Conservation (phyloP, 2,329 filamentous ascomycete species). For the Ophiosphaerella korrae region DNA sequence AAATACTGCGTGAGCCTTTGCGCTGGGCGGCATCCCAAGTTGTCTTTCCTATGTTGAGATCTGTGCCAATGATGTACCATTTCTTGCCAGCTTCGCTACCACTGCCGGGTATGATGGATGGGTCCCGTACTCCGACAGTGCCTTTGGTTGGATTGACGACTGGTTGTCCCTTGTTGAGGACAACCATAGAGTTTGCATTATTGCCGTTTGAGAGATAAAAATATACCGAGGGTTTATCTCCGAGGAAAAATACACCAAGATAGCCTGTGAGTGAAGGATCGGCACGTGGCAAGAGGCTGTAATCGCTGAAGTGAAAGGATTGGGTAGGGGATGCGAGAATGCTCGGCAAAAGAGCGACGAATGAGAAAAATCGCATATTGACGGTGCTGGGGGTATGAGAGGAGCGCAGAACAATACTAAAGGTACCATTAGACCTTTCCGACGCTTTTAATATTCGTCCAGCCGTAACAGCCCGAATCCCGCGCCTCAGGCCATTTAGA, state of each 20-base stretch:
- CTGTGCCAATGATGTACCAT: constrained; percentile 63
- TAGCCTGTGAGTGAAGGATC: constrained; percentile 55
- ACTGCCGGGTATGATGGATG: constrained; percentile 55
- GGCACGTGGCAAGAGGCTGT: constrained; percentile 24
- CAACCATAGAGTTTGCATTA: constrained; percentile 54
- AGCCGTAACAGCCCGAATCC: neutral
- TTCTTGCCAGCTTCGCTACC: constrained; percentile 56
- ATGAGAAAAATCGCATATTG: constrained; percentile 22
- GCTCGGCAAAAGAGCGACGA: constrained; percentile 17
- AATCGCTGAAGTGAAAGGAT: constrained; percentile 26
- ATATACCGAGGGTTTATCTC: constrained; percentile 59
- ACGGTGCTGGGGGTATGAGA: no score
- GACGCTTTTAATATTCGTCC: no score
- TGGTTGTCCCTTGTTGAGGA: constrained; percentile 56
- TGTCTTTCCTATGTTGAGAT: constrained; percentile 59
- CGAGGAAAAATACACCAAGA: constrained; percentile 61
- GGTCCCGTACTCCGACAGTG: constrained; percentile 60
- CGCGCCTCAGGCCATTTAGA: no score
- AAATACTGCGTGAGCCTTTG: constrained; percentile 58
- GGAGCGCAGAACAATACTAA: neutral
- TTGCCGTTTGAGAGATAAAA: constrained; percentile 62
- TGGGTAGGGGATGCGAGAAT: constrained; percentile 21
- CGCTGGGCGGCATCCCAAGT: constrained; percentile 60
- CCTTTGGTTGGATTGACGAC: constrained; percentile 58
- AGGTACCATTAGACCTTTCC: neutral